Evolutionary conservation across 345 rosid species (phyloP), one percentile per base, ranked within the genome.

Genomic region (Diplotaxis tenuifolia): DNA sequence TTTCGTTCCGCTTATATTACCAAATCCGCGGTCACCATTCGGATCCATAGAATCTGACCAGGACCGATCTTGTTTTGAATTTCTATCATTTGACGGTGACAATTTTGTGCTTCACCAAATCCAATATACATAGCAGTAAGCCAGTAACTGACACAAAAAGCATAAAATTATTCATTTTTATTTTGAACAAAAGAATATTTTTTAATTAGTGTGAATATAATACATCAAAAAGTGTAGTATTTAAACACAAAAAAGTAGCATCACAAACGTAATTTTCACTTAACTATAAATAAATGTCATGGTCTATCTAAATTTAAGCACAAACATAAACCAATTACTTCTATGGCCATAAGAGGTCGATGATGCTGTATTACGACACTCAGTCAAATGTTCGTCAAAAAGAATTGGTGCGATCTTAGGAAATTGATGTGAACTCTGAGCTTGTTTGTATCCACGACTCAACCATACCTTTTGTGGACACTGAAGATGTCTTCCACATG

Each of bases 381-480:
- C n/a, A n/a, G n/a, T n/a, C n/a, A n/a, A n/a, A n/a, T n/a, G n/a
- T n/a, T n/a, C n/a, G n/a, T n/a, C n/a, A n/a, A n/a, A n/a, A n/a
- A n/a, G n/a, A n/a, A n/a, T n/a, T n/a, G n/a, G n/a, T n/a, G n/a
- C n/a, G n/a, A n/a, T n/a, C n/a, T n/a, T n/a, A n/a, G n/a, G 25
- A 77, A 68, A 70, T 86, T 65, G 88, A 87, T 73, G 72, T 49
- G 57, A 84, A 73, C 57, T 83, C 96, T 70, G 87, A 91, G 84
- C 97, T 93, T 82, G 98, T 91, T 68, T 93, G 98, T 75, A 71
- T 91, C 76, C 98, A 93, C 65, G 97, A 93, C 65, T 93, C 98
- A 15, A 96, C 98, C 7, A 86, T 97, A 68, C 98, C 98, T 2
- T 81, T 93, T 73, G 85, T 93, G 67, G 65, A 68, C 31, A 59